Evolutionary conservation across 257 asterid genomes (phyloP), one percentile per base, ranked within the genome.

Genomic region (Henckelia pumila): DNA sequence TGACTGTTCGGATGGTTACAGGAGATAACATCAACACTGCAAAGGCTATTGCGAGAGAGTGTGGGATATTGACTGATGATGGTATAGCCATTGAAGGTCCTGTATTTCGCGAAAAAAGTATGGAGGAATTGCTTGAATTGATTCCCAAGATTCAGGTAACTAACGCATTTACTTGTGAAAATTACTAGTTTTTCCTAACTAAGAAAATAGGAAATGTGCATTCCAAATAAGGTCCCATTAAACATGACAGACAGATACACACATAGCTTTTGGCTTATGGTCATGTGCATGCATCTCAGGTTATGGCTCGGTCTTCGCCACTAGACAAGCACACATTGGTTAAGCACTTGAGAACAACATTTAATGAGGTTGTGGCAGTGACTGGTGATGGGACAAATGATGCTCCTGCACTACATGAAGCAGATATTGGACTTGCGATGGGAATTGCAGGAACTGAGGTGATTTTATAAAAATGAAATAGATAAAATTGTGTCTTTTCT

Each of bases 381-480:
- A 89, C 98, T 44, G 98, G 98, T 37, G 98, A 93, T 75, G 98
- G 98, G 47, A 93, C 98, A 4, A 93, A 93, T 50, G 98, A 93
- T 78, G 97, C 98, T 60, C 98, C 98, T 63, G 98, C 98, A 10
- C 96, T 92, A 75, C 98, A 89, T 71, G 98, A 92, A 82, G 98
- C 98, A 24, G 98, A 92, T 75, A 92, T 89, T 62, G 96, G 98
- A 71, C 94, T 92, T 32, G 98, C 98, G 25, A 92, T 92, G 98
- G 98, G 98, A 73, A 93, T 93, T 68, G 86, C 98, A 10, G 97
- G 98, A 74, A 93, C 98, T 11, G 98, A 92, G 92, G 98, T 92
- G 69, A 72, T 21, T 69, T 14, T 13, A 2, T 62, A n/a, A 13
- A 13, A 64, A 19, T 40, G 64, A 17, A 16, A 37, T 40, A 47